Base-by-base conservation (phyloP, 202 grass and related monocot genomes). In the Brachypodium distachyon region DNA sequence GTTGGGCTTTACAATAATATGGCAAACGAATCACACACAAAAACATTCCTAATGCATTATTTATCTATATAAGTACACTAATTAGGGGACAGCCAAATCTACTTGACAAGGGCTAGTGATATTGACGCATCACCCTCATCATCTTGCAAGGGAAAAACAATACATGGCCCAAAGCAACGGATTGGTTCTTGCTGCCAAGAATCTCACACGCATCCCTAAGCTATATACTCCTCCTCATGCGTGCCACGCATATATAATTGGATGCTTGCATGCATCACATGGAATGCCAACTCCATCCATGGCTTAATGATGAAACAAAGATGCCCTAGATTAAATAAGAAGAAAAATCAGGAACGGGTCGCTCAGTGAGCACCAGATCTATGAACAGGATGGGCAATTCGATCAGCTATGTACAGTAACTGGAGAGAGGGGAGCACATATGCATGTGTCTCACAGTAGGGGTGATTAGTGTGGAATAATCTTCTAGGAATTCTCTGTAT, bases 241-340 rank as follows among this genome's bases (percentile, higher is more conserved):
- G 71, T 76, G 71, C 48, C 70, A 57, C 38, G 27, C 39, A 76
- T 54, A 76, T 66, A 84, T 66, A 84, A 88, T 77, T 84, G 77
- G 81, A 72, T 77, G 77, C 64, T 85, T 64, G 82, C 77, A 67
- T 73, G 40, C 71, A 54, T 84, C 77, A 89, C 87, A 89, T 89
- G 87, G 87, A 85, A 89, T 85, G 87, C 82, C 82, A 77, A 89
- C 87, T 85, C 65, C 72, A 85, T 85, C 65, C 58, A 89, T 73
- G 77, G 17, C 58, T 58, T 81, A 85, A 89, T 89, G 77, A 89
- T 89, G 72, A 61, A 72, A 64, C 71, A 71, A 88, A 88, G 86
- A 88, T 88, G 81, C 86, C 77, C 56, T 76, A 63, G 29, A 62
- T 17, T 70, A 12, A 33, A 75, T 50, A 44, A 51, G 75, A 62